Percentiles rank a stretch among this genome's conserved stretches.
phyloP scores from a whole-genome alignment of 164 flowering plant species.

The Vitis labrusca region DNA sequence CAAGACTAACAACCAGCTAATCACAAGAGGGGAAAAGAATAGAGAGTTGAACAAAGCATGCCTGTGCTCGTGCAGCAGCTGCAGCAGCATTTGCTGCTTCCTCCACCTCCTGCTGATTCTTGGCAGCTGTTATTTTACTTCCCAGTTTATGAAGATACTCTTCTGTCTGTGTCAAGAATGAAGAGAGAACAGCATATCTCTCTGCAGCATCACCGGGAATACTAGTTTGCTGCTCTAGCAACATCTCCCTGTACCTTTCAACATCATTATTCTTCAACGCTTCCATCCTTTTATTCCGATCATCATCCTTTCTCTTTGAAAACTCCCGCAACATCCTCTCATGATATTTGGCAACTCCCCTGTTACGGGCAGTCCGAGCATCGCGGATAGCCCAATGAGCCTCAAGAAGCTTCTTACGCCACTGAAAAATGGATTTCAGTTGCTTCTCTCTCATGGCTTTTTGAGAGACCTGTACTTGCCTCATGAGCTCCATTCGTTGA shows the following conservation, averaged over 20 bases:
- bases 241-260: conserved; percentile 94
- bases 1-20: neutral
- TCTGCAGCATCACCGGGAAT: conserved; percentile 93
- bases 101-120: conserved; percentile 91
- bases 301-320: conserved; percentile 95
- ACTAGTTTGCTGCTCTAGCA: conserved; percentile 96
- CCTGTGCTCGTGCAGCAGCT: conserved; percentile 89
- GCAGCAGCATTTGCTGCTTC: conserved; percentile 94
- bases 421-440: conserved; percentile 80
- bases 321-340: conserved; percentile 96
- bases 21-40: neutral
- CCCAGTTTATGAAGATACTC: conserved; percentile 94
- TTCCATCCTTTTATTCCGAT: conserved; percentile 91
- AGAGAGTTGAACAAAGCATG: conserved; percentile 24
- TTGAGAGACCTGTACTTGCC: conserved; percentile 89
- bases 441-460: conserved; percentile 90
- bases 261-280: conserved; percentile 99
- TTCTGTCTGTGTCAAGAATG: conserved; percentile 94
- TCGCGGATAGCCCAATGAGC: conserved; percentile 98
- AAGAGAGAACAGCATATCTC: conserved; percentile 88
- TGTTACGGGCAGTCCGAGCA: conserved; percentile 95
- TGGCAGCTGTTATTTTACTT: conserved; percentile 88
- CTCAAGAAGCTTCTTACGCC: conserved; percentile 99
- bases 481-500: conserved; percentile 77
- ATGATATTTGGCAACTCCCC: conserved; percentile 98